Evolutionary conservation across 371 early-diverging fungal genomes (phyloP).

Genomic region (Mucor piriformis): DNA sequence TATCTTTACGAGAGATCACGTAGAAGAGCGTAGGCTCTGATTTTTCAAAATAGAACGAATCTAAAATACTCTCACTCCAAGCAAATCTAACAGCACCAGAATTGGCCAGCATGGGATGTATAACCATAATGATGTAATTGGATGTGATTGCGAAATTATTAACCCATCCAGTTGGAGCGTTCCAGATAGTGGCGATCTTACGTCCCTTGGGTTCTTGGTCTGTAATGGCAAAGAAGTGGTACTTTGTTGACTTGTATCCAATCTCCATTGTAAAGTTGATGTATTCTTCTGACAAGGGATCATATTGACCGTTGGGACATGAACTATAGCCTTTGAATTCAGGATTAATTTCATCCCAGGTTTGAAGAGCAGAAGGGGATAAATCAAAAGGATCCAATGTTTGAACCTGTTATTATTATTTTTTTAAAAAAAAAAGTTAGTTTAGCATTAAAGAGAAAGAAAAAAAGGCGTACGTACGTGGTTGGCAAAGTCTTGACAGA

Average conservation of each 20-base stretch:
- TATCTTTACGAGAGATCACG: conserved; percentile 70
- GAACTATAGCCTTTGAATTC: conserved; percentile 71
- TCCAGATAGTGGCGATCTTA: conserved; percentile 61
- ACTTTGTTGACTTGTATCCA: conserved; percentile 65
- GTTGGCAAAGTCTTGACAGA: conserved; percentile 63
- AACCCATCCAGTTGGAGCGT: conserved; percentile 67
- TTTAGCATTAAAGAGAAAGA: conserved; percentile 1
- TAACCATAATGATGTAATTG: conserved; percentile 67
- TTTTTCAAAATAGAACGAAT: conserved; percentile 64
- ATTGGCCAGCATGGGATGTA: conserved; percentile 61
- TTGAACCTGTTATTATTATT: conserved; percentile 50
- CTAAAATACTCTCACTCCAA: conserved; percentile 72
- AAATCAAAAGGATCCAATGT: conserved; percentile 78
- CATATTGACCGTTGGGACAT: conserved; percentile 72
- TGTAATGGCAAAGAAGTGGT: conserved; percentile 67
- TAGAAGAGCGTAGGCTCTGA: conserved; percentile 66
- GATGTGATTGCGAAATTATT: conserved; percentile 76
- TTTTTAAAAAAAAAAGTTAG: conserved; percentile 8
- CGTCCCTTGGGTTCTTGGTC: conserved; percentile 66
- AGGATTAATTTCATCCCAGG: conserved; percentile 70
- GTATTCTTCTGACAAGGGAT: conserved; percentile 70
- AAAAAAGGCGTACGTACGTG: conserved; percentile 41
- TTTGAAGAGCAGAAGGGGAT: conserved; percentile 65
- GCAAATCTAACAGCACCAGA: conserved; percentile 68
- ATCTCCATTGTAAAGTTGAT: conserved; percentile 76